Evolutionary conservation across 2,329 filamentous ascomycete species (phyloP).

Genomic region (Colletotrichum navitas): DNA sequence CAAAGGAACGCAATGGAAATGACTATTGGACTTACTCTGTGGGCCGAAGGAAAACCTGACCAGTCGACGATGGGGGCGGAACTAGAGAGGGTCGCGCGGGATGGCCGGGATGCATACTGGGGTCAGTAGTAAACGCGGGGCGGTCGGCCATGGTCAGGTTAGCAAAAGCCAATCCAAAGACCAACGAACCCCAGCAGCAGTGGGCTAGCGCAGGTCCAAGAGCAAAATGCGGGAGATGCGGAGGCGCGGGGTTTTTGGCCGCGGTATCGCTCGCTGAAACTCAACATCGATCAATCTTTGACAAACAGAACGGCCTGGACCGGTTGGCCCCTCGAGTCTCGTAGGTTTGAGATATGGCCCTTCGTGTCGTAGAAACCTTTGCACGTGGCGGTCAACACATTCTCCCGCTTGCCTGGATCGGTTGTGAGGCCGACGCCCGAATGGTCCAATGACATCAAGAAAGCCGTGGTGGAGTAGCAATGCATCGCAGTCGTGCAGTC

Average conservation of each 20-base stretch:
- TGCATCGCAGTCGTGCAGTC: not conserved
- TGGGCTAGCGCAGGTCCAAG: constrained; percentile 14
- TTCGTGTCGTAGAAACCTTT: not conserved
- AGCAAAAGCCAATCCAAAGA: not conserved
- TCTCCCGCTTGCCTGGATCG: not conserved
- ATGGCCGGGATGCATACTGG: constrained; percentile 1
- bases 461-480: not conserved
- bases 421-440: not conserved
- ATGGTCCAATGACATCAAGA: not conserved
- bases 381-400: not conserved
- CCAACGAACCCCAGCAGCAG: constrained; percentile 13
- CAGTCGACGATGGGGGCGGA: constrained; percentile 3
- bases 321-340: not conserved
- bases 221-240: constrained; percentile 36
- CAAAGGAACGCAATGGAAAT: not conserved
- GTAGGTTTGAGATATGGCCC: too few relatives aligned
- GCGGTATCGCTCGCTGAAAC: constrained; percentile 39
- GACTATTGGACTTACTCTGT: constrained; percentile 26
- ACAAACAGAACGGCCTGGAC: not conserved
- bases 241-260: constrained; percentile 34
- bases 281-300: not conserved
- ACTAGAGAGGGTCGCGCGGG: not conserved
- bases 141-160: constrained; percentile 18
- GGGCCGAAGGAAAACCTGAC: constrained; percentile 20
- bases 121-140: constrained; percentile 30